Evolutionary conservation across 139 green algal genomes (phyloP).

Genomic region (Chlamydomonas schloesseri): DNA sequence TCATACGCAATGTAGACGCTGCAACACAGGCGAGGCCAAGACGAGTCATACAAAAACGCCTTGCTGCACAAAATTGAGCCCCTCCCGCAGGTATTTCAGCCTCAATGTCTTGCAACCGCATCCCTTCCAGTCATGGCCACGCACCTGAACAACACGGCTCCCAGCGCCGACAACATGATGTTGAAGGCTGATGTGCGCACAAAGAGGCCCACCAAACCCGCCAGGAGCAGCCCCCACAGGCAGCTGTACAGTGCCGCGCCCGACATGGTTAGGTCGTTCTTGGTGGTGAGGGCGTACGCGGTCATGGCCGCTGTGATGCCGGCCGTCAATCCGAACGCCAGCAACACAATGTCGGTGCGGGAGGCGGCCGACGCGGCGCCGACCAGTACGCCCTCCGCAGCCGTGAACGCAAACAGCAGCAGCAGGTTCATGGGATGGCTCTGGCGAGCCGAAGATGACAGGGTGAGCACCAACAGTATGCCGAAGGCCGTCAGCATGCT

Average conservation of each 20-base stretch:
- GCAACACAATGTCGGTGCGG: conserved; percentile 32
- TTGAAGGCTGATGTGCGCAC: conserved; percentile 15
- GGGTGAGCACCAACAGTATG: conserved; percentile 48
- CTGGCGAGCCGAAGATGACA: conserved; percentile 44
- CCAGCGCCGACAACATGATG: conserved; percentile 13
- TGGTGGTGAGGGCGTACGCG: conserved; percentile 51
- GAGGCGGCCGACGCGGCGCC: conserved; percentile 22
- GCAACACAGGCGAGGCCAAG: not conserved
- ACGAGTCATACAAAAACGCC: conserved; percentile 7
- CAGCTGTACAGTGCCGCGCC: conserved; percentile 49
- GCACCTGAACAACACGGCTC: conserved; percentile 48
- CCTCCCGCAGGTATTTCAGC: too few relatives aligned
- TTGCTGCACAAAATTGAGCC: not conserved
- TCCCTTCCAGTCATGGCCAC: not conserved
- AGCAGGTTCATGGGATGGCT: conserved; percentile 65
- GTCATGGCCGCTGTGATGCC: conserved; percentile 30
- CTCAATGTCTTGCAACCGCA: not conserved
- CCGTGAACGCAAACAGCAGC: conserved; percentile 63
- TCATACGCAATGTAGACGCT: conserved; percentile 40
- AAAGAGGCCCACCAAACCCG: conserved; percentile 38
- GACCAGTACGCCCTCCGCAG: conserved; percentile 50
- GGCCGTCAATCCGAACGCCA: conserved; percentile 42
- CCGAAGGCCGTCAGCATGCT: conserved; percentile 38
- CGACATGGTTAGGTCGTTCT: conserved; percentile 50
- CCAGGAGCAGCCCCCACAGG: conserved; percentile 41